Base-by-base conservation (phyloP, 2,329 filamentous ascomycete genomes). In the Fusarium avenaceum region DNA sequence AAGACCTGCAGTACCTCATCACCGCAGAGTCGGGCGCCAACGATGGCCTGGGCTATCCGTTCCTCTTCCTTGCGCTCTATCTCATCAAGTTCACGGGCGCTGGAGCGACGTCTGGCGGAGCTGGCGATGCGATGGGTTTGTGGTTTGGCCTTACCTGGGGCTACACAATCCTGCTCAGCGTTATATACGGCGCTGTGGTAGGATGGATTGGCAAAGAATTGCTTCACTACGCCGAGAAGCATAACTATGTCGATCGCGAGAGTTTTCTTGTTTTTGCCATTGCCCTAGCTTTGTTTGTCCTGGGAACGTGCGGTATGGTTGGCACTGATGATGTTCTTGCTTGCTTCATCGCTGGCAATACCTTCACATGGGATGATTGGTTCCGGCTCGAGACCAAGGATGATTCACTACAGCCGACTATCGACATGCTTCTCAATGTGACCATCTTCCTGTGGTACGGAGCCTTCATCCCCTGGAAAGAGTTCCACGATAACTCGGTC, bases 291-390 rank as follows among this genome's bases (percentile, higher is more conserved):
- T 85, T 97, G 8, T 97, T 97, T 75, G 92, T 97, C 53, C 86
- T 93, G 0, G 94, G 94, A 1, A 97, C 93, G 0, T 94, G 92
- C 65, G 94, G 94, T 3, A 86, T 97, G 84, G 86, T 97, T 48
- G 94, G 93, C 2, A 95, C 90, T 35, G 94, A 97, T 75, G 94
- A 97, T 74, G 91, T 97, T 1, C 84, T 97, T 8, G 94, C 94
- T 2, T 97, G 93, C 80, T 97, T 97, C 76, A 90, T 97, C 71
- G 94, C 94, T 3, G 94, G 94, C 2, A 97, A 97, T 74, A 88
- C 87, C 1, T 97, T 97, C 71, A 97, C 93, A 0, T 95, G 93
- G 89, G 94, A 97, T 76, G 93, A 97, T 79, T 96, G 93, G 93
- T 97, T 97, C 79, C 90, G 94, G 1, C 82, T 95, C 2, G 92